Conservation (phyloP, 495 filamentous ascomycete species). For the Penicillium manginii region DNA sequence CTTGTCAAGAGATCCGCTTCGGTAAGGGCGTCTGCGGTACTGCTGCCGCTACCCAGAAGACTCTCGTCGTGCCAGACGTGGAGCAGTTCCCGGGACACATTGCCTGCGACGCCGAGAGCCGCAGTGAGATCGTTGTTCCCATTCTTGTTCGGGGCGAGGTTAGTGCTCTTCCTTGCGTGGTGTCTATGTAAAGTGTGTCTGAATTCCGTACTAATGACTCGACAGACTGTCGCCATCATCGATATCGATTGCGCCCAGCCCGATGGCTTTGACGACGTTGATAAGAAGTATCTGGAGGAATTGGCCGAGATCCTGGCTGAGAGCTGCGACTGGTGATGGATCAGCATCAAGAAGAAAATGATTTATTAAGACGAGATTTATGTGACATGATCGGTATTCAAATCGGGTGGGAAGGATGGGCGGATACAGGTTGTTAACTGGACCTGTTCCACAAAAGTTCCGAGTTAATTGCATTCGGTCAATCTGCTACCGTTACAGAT, state of each 20-base stretch:
- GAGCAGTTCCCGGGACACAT: constrained; percentile 84
- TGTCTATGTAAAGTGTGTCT: neutral
- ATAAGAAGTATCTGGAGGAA: constrained; percentile 69
- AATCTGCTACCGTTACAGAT: constrained; percentile 15
- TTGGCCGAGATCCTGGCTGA: constrained; percentile 66
- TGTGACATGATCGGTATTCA: constrained; percentile 15
- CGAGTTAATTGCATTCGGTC: neutral
- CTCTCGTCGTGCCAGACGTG: constrained; percentile 77
- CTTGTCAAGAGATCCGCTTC: constrained; percentile 83
- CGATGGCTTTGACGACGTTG: constrained; percentile 76
- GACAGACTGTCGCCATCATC: constrained; percentile 80
- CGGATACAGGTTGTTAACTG: neutral
- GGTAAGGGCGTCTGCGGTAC: constrained; percentile 83
- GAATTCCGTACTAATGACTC: constrained; percentile 13
- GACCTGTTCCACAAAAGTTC: constrained; percentile 8
- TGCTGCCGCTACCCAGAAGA: constrained; percentile 65
- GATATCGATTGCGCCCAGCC: constrained; percentile 80
- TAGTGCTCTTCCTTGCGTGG: constrained; percentile 22
- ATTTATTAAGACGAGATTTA: constrained; percentile 8
- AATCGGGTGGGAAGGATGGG: neutral
- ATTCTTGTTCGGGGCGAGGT: constrained; percentile 65
- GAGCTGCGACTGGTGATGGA: constrained; percentile 71
- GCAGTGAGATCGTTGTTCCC: constrained; percentile 91
- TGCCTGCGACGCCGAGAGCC: constrained; percentile 80
- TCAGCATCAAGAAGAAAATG: constrained; percentile 1